Conservation (phyloP, 495 filamentous ascomycete genomes). For the Viridothelium virens region DNA sequence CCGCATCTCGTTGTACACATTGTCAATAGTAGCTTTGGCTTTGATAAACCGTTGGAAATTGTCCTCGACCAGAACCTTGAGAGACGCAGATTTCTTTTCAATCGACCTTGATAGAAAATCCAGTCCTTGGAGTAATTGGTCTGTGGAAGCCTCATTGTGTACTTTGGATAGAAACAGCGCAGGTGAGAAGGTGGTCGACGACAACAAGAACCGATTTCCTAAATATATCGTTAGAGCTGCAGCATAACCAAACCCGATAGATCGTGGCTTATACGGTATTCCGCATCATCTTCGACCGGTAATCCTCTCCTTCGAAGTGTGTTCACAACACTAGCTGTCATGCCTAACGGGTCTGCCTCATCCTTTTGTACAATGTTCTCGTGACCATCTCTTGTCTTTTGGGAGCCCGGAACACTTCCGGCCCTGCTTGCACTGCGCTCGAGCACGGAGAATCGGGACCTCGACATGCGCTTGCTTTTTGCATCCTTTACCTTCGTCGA, state of each 20-base stretch:
- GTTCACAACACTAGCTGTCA: constrained; percentile 72
- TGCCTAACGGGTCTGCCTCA: constrained; percentile 83
- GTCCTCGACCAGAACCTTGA: constrained; percentile 91
- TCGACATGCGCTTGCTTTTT: constrained; percentile 47
- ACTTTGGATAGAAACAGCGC: constrained; percentile 85
- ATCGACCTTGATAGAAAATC: constrained; percentile 80
- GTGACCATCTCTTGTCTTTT: constrained; percentile 57
- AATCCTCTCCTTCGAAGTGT: constrained; percentile 66
- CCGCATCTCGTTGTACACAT: constrained; percentile 97
- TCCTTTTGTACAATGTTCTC: constrained; percentile 77
- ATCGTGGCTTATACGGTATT: constrained; percentile 23
- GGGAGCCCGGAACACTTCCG: constrained; percentile 59
- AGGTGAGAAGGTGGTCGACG: constrained; percentile 91
- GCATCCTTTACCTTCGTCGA: constrained; percentile 7
- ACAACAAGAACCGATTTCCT: constrained; percentile 89
- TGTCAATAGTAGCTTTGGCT: constrained; percentile 94
- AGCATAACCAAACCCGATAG: constrained; percentile 49
- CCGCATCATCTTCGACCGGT: constrained; percentile 74
- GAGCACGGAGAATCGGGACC: constrained; percentile 75
- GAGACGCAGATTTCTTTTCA: constrained; percentile 89
- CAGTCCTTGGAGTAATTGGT: constrained; percentile 68
- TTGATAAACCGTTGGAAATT: constrained; percentile 97
- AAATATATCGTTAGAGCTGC: constrained; percentile 1
- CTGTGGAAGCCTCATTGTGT: constrained; percentile 73
- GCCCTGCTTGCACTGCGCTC: constrained; percentile 63